A percentile compares a stretch with the other conserved stretches of the same genome.
Conservation (phyloP, 352 stramenopile species). For the Phytophthora macrochlamydospora region DNA sequence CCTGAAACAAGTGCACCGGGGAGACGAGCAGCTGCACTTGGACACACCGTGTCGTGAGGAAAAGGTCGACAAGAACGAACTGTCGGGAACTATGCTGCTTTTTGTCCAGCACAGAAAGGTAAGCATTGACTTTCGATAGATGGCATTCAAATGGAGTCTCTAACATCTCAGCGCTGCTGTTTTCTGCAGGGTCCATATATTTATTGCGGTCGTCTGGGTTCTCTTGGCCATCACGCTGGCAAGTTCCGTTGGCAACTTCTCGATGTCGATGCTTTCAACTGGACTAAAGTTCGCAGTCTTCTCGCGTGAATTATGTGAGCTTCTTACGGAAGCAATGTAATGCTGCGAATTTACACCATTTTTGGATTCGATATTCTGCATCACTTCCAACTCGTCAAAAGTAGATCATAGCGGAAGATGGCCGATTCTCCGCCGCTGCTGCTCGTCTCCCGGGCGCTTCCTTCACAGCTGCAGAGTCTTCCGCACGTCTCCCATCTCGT, state of each 20-base stretch:
- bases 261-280: conserved; percentile 27
- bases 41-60: conserved; percentile 31
- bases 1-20: conserved; percentile 33
- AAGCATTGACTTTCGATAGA: neutral
- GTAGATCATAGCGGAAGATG: too few species aligned
- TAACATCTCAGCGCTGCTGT: neutral
- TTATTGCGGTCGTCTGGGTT: conserved; percentile 53
- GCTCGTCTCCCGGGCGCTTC: neutral
- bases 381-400: too few species aligned
- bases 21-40: conserved; percentile 36
- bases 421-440: neutral
- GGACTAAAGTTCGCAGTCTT: conserved; percentile 1
- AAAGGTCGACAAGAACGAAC: neutral
- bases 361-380: too few species aligned
- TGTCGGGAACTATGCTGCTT: conserved; percentile 42
- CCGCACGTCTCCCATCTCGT: neutral
- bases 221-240: conserved; percentile 36
- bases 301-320: neutral
- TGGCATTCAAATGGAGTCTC: neutral
- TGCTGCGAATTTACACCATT: too few species aligned
- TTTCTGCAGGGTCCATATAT: conserved; percentile 39
- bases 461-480: neutral
- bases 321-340: too few species aligned
- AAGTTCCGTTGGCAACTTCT: conserved; percentile 62
- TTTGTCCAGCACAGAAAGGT: conserved; percentile 49